A percentile compares a stretch with the other conserved stretches of the same genome.
phyloP scores from a whole-genome alignment of 164 flowering plant species.

The Cinnamomum chago region DNA sequence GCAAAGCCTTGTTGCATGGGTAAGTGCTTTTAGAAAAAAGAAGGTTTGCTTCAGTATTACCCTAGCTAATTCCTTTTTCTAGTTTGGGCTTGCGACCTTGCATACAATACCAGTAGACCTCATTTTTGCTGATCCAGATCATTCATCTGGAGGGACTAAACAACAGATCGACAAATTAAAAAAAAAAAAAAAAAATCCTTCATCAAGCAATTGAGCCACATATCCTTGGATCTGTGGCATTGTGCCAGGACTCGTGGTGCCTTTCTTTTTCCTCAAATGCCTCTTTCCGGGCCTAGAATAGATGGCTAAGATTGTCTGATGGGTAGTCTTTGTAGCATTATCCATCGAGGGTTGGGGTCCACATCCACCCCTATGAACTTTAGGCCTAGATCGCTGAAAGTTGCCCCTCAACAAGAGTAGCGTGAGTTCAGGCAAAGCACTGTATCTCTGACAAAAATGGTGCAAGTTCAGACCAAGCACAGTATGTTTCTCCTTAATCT shows the following conservation, averaged over 20 bases:
- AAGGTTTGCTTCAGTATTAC: not conserved
- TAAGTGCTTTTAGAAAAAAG: constrained; percentile 10
- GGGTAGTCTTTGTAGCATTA: not conserved
- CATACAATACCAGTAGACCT: not conserved
- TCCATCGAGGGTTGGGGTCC: not conserved
- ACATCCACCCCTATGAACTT: no score
- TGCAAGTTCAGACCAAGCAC: not conserved
- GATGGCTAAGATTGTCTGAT: not conserved
- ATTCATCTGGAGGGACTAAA: not conserved
- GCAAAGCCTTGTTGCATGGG: constrained; percentile 49
- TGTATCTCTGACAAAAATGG: not conserved
- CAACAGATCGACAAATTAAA: no score
- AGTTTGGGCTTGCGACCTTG: not conserved
- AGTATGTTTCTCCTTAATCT: no score
- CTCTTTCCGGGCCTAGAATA: not conserved
- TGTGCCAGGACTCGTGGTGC: not conserved
- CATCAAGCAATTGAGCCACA: not conserved
- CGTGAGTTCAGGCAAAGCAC: not conserved
- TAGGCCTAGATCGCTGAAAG: not conserved
- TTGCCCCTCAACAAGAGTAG: not conserved
- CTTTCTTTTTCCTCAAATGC: not conserved
- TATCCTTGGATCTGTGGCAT: not conserved
- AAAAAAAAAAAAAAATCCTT: no score
- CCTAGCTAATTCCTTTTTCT: not conserved
- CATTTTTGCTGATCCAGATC: not conserved